These are phyloP conservation scores for Phytophthora megakarya DNA, from an alignment of 352 stramenopile species.

Conservation along the genomic window DNA sequence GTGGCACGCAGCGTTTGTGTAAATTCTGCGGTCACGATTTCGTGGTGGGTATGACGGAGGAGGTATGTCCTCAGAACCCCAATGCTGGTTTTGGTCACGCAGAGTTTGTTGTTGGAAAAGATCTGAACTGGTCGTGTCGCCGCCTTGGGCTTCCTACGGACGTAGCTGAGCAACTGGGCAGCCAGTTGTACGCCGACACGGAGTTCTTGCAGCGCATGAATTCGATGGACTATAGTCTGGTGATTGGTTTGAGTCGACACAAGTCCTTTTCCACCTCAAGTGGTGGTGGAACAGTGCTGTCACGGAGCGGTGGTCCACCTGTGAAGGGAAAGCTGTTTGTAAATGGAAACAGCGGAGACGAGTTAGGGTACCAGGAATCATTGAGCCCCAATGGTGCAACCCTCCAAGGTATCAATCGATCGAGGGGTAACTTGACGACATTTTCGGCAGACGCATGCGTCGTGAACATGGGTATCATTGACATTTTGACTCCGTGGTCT, in stretches of 20 bases:
- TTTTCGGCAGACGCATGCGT: slow-evolving; percentile 75
- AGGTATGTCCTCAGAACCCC: slow-evolving; percentile 74
- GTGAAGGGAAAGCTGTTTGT: slow-evolving; percentile 44
- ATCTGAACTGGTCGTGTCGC: slow-evolving; percentile 87
- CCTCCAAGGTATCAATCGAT: slow-evolving; percentile 31
- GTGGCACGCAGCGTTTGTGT: slow-evolving; percentile 78
- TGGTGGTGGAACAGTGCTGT: slow-evolving; percentile 37
- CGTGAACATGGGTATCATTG: slow-evolving; percentile 97
- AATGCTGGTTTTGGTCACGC: slow-evolving; percentile 64
- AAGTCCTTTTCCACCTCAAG: slow-evolving; percentile 47
- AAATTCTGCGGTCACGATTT: slow-evolving; percentile 90
- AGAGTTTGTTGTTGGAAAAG: slow-evolving; percentile 85
- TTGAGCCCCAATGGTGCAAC: slow-evolving; percentile 51
- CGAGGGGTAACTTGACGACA: slow-evolving; percentile 37
- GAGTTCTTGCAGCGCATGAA: slow-evolving; percentile 94
- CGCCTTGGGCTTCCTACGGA: slow-evolving; percentile 73
- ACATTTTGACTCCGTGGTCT: slow-evolving; percentile 96
- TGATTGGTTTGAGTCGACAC: slow-evolving; percentile 91
- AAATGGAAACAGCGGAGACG: slow-evolving; percentile 38
- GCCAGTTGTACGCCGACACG: slow-evolving; percentile 90
- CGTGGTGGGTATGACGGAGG: slow-evolving; percentile 85
- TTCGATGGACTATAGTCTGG: slow-evolving; percentile 97
- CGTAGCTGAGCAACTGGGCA: slow-evolving; percentile 72
- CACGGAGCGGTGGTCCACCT: slow-evolving; percentile 34
- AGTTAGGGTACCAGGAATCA: slow-evolving; percentile 62